Evolutionary conservation across 23 red algal species (phyloP).

Genomic region (Gracilaria gracilis): DNA sequence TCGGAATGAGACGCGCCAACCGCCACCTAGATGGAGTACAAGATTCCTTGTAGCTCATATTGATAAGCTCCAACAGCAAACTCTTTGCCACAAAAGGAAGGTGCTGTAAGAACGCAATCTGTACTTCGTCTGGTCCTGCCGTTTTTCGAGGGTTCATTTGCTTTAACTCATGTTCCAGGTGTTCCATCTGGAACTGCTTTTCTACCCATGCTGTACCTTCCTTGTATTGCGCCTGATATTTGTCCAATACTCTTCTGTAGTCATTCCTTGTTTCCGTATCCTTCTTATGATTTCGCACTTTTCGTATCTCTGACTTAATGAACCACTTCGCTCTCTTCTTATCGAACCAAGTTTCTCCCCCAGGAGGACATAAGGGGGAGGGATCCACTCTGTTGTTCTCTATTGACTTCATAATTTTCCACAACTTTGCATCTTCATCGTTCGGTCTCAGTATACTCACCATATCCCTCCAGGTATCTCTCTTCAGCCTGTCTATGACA

Average conservation of each 20-base stretch:
- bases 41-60: not conserved
- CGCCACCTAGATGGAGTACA: not conserved
- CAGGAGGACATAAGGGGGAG: not conserved
- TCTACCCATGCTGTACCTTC: not conserved
- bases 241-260: not conserved
- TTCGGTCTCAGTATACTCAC: not conserved
- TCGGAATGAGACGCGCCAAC: not conserved
- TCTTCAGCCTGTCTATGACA: not conserved
- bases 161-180: not conserved
- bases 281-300: not conserved
- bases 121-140: not conserved
- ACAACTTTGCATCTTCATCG: not conserved
- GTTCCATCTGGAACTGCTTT: not conserved
- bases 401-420: not conserved
- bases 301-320: not conserved
- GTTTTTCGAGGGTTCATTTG: not conserved
- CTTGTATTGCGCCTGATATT: not conserved
- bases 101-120: not conserved
- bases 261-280: not conserved
- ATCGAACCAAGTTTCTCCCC: slow-evolving; percentile 1
- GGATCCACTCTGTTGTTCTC: not conserved
- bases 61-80: not conserved
- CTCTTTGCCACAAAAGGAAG: not conserved
- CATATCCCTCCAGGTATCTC: not conserved
- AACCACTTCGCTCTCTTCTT: slow-evolving; percentile 13